Conservation (phyloP, 2,329 filamentous ascomycete species). For the Colletotrichum cuscutae region DNA sequence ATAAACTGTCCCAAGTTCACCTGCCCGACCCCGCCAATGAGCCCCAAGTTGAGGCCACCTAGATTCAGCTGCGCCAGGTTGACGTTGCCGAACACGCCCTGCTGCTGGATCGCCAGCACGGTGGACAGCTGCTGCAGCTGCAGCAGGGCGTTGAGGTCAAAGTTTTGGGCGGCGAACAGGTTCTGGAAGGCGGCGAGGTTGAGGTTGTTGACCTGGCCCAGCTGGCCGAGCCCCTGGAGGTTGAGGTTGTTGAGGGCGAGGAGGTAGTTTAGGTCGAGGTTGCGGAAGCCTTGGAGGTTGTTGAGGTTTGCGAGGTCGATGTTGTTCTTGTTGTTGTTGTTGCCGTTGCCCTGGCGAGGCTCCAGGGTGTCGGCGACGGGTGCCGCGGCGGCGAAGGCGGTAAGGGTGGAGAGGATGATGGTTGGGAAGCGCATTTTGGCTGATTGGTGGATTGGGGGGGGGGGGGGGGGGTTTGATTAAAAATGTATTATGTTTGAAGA, state of each 20-base stretch:
- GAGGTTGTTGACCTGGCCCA: constrained; percentile 46
- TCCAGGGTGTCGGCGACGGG: constrained; percentile 53
- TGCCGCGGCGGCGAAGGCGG: constrained; percentile 55
- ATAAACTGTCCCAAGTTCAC: constrained; percentile 45
- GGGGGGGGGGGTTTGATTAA: constrained; percentile 42
- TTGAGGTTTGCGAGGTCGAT: constrained; percentile 53
- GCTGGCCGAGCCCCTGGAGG: constrained; percentile 53
- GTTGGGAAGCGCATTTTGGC: constrained; percentile 61
- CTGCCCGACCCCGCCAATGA: constrained; percentile 41
- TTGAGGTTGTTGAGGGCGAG: constrained; percentile 58
- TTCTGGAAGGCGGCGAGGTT: constrained; percentile 54
- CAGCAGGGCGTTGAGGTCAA: constrained; percentile 53
- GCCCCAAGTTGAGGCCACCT: constrained; percentile 42
- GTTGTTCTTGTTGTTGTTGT: constrained; percentile 48
- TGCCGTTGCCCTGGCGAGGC: constrained; percentile 51
- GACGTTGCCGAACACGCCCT: constrained; percentile 43
- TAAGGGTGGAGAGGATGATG: constrained; percentile 56
- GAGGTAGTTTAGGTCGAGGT: constrained; percentile 56
- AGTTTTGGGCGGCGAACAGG: constrained; percentile 52
- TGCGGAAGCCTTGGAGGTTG: constrained; percentile 51
- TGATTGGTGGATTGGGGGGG: constrained; percentile 39
- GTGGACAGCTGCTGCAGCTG: constrained; percentile 54
- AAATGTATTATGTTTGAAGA: constrained; percentile 41
- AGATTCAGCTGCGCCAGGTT: constrained; percentile 42
- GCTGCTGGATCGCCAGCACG: constrained; percentile 46